Conservation (phyloP, 805 yeast species). For the Lipomyces yamadae region DNA sequence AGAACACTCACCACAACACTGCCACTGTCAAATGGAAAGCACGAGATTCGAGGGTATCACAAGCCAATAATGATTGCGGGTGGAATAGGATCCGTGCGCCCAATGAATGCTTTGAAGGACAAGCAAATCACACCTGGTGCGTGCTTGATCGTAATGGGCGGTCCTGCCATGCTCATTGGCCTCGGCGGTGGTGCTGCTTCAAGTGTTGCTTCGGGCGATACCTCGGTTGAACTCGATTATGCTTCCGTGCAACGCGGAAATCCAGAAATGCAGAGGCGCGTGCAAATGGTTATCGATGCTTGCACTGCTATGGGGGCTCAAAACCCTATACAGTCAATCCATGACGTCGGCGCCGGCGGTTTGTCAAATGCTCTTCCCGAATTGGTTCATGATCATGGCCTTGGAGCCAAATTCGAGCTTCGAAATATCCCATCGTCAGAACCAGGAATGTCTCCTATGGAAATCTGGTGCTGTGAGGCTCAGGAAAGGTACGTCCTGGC, state of each 20-base stretch:
- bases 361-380: constrained; percentile 96
- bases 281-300: constrained; percentile 95
- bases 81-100: constrained; percentile 97
- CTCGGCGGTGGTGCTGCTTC: constrained; percentile 99
- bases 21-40: constrained; percentile 60
- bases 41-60: constrained; percentile 92
- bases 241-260: constrained; percentile 99
- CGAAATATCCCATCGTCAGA: constrained; percentile 89
- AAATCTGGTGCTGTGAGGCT: constrained; percentile 99
- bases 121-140: constrained; percentile 90
- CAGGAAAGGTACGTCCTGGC: constrained; percentile 98
- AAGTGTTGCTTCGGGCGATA: constrained; percentile 93
- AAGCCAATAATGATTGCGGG: constrained; percentile 99
- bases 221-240: constrained; percentile 93
- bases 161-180: constrained; percentile 97
- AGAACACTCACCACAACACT: constrained; percentile 89
- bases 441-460: constrained; percentile 99
- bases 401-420: constrained; percentile 92
- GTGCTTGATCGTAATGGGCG: constrained; percentile 90
- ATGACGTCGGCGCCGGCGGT: constrained; percentile 99
- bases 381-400: constrained; percentile 92
- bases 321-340: constrained; percentile 90
- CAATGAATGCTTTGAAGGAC: constrained; percentile 86
- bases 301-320: constrained; percentile 79
- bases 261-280: constrained; percentile 99